Base-by-base conservation (phyloP, 495 filamentous ascomycete genomes). In the Xylaria flabelliformis region DNA sequence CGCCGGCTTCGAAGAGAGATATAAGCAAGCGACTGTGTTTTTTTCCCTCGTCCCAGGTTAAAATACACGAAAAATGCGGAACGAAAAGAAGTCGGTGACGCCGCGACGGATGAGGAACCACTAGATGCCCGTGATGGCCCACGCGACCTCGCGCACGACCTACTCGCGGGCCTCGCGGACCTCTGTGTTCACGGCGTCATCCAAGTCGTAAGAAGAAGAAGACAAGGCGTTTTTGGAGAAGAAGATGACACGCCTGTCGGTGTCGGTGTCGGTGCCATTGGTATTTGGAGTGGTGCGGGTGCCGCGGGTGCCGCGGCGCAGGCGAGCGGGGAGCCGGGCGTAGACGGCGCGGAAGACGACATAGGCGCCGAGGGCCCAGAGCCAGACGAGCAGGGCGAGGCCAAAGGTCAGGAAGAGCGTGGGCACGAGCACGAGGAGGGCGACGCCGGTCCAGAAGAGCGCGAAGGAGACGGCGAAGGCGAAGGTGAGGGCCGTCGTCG, bases 341-440 rank as follows among this genome's bases (percentile, higher is more conserved):
- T 83, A 85, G 42, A 85, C 78, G 83, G 84, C 88, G 71, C 86
- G 88, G 42, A 86, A 78, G 53, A 87, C 80, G 73, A 88, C 79
- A 72, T 88, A 92, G 39, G 82, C 83, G 64, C 81, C 86, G 26
- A 90, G 81, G 12, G 82, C 89, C 87, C 89, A 91, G 3, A 88
- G 79, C 90, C 91, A 94, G 67, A 91, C 72, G 64, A 88, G 85
- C 1, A 87, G 79, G 12, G 86, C 90, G 34, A 86, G 75, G 67
- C 83, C 78, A 21, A 83, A 85, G 5, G 89, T 91, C 39, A 90
- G 68, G 80, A 90, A 88, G 41, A 94, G 75, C 9, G 88, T 87
- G 0, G 90, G 91, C 6, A 91, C 80, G 55, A 93, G 82, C 64
- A 93, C 73, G 64, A 91, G 74, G 32, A 90, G 81, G n/a, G 88